phyloP scores from a whole-genome alignment of 305 asterid genomes.

The Fraxinus albicans region DNA sequence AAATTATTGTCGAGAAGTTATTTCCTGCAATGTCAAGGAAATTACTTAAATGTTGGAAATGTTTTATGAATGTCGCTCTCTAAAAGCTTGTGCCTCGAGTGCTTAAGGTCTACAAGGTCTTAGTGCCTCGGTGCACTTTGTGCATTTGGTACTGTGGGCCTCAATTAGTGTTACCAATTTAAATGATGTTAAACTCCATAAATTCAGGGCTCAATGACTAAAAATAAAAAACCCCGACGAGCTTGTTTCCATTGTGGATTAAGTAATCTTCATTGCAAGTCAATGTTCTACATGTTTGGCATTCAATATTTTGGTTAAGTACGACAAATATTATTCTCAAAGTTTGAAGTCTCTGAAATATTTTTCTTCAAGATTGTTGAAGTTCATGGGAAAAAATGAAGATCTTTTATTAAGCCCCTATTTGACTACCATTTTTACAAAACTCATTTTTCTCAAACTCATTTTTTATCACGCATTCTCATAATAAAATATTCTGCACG shows the following conservation, averaged over 20 bases:
- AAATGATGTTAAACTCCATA: background rate
- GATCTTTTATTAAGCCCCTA: background rate
- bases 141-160: background rate
- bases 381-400: background rate
- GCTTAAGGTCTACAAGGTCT: background rate
- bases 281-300: background rate
- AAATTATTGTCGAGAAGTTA: background rate
- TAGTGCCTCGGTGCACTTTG: background rate
- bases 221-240: too few relatives aligned
- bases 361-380: background rate
- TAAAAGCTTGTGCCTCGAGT: background rate
- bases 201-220: background rate
- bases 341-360: background rate
- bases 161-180: background rate
- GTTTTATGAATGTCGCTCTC: background rate
- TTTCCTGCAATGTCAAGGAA: background rate
- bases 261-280: background rate
- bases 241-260: background rate
- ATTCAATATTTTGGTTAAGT: background rate
- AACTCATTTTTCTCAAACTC: too few relatives aligned
- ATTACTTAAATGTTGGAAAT: background rate
- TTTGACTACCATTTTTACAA: too few relatives aligned
- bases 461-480: too few relatives aligned
- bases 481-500: too few relatives aligned
- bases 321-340: background rate